Base-by-base conservation (phyloP, 495 filamentous ascomycete species). In the Lineolata rhizophorae region DNA sequence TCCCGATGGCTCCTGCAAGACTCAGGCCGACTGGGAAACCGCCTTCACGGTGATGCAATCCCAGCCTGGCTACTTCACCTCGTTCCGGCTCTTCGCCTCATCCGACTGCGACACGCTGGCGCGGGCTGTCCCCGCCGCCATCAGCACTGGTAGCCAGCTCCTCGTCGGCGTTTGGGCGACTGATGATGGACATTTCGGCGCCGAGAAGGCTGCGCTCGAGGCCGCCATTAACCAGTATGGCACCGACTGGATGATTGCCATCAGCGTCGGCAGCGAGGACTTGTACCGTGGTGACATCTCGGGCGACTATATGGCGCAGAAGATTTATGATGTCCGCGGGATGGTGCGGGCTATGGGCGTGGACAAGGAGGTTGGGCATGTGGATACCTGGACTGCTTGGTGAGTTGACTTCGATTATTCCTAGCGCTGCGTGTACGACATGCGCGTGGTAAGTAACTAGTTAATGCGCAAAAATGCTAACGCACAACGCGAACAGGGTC, bases 91-190 rank as follows among this genome's bases (percentile, higher is more conserved):
- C 20, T 66, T 60, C 53, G 63, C 62, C 37, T 52, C 59, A 43
- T 53, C 58, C 41, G 62, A 66, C 45, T 64, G 61, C 48, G 54
- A 60, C 40, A 60, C 60, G 17, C 47, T 47, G 14, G 48, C 42
- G 19, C 54, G 61, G 37, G 62, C 62, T 20, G 62, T 67, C 34
- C 60, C 63, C 28, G 62, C 62, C 18, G 62, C 62, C 38, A 45
- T 65, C 31, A 51, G 53, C 40, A 58, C 62, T 27, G 47, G 58
- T 31, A 61, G 52, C 24, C 45, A 53, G 45, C 41, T 67, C 15
- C 52, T 67, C 20, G 55, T 65, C 29, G 62, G 62, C 25, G 46
- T 65, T 32, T 67, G 62, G 62, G 48, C 57, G 12, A 57, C 59
- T 29, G 59, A 61, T 36, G 52, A 45, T 31, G 37, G 39, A n/a